phyloP scores from a whole-genome alignment of 192 early-diverging fungal genomes.

The Gigaspora rosea region DNA sequence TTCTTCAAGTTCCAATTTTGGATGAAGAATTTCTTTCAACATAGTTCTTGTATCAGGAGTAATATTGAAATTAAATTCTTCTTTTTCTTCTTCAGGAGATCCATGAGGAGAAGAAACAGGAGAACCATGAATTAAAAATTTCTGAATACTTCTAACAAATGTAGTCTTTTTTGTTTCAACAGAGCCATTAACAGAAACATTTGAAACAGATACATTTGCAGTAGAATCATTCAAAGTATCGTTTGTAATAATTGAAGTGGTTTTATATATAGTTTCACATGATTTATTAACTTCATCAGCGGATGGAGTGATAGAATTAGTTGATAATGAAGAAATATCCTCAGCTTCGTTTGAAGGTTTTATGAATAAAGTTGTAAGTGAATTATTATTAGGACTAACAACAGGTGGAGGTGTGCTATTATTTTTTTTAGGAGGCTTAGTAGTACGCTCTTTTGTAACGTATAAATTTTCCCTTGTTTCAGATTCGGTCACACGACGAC shows the following conservation, averaged over 20 bases:
- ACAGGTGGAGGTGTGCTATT: no score
- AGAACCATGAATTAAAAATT: constrained; percentile 16
- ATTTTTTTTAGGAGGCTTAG: constrained; percentile 24
- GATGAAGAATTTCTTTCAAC: constrained; percentile 26
- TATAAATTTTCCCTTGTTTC: background rate
- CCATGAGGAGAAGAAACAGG: background rate
- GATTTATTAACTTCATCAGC: background rate
- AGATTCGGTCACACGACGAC: constrained; percentile 35
- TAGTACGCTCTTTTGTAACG: constrained; percentile 18
- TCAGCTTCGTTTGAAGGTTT: background rate
- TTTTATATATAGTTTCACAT: background rate
- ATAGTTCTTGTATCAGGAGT: constrained; percentile 1
- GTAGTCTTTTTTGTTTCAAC: constrained; percentile 2
- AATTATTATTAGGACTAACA: background rate
- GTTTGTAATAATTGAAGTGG: background rate
- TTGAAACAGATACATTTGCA: background rate
- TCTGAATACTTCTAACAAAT: constrained; percentile 21
- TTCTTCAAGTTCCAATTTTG: constrained; percentile 35
- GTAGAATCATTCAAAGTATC: no score
- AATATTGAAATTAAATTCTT: background rate
- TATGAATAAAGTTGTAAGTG: no score
- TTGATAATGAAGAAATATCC: background rate
- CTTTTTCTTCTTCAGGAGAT: background rate
- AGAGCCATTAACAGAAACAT: background rate
- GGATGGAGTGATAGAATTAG: background rate